Percentiles rank a stretch among this genome's conserved stretches.
Evolutionary conservation across 148 eudicot genomes (phyloP).

Genomic region (Nepenthes mirabilis): DNA sequence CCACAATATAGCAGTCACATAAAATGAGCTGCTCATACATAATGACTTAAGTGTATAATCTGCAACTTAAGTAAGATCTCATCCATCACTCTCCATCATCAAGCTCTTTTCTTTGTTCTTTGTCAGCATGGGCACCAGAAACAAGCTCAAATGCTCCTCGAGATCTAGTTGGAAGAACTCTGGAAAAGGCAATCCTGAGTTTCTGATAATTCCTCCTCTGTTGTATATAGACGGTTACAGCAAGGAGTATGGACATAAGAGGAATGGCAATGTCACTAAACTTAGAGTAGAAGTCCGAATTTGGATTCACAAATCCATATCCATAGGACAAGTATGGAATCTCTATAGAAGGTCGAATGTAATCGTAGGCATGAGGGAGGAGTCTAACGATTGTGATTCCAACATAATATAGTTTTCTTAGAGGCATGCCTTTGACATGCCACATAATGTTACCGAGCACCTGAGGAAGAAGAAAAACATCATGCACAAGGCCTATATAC

Average conservation of each 20-base stretch:
- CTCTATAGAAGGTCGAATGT: slow-evolving; percentile 27
- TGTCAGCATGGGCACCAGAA: slow-evolving; percentile 19
- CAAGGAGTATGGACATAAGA: slow-evolving; percentile 32
- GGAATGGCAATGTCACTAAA: slow-evolving; percentile 72
- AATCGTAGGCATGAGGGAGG: slow-evolving; percentile 74
- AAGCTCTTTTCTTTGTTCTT: not conserved
- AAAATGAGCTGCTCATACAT: no score
- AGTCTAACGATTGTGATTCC: slow-evolving; percentile 65
- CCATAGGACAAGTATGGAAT: slow-evolving; percentile 66
- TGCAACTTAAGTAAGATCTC: no score
- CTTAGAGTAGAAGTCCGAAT: slow-evolving; percentile 54
- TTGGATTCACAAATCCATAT: slow-evolving; percentile 60
- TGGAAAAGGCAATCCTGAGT: slow-evolving; percentile 26
- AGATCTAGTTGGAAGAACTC: slow-evolving; percentile 41
- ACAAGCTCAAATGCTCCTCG: slow-evolving; percentile 67
- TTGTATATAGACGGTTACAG: slow-evolving; percentile 43
- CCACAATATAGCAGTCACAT: no score
- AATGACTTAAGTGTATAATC: no score
- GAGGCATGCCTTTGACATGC: slow-evolving; percentile 54
- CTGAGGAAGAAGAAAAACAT: slow-evolving; percentile 83
- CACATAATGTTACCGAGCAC: slow-evolving; percentile 64
- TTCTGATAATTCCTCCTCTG: slow-evolving; percentile 60
- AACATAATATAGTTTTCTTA: slow-evolving; percentile 46
- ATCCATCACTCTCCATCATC: not conserved
- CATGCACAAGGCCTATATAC: slow-evolving; percentile 74